phyloP scores from a whole-genome alignment of 305 asterid genomes.

The Plantago coronopus region DNA sequence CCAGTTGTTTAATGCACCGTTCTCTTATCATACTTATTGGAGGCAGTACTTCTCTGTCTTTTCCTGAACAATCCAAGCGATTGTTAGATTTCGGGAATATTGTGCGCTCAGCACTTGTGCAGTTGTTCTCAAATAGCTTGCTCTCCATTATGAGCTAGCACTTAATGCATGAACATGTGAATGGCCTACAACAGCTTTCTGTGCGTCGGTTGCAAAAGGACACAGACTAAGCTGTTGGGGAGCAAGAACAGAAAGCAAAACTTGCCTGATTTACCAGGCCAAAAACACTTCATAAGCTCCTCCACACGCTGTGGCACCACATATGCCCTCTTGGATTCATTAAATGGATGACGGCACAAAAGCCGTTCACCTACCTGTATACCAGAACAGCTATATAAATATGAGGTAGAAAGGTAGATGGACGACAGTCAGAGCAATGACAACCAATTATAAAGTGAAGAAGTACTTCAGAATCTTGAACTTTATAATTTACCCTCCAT shows the following conservation, averaged over 20 bases:
- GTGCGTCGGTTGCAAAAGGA: neutral
- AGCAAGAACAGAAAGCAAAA: slow-evolving; percentile 12
- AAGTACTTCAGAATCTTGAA: too few species aligned
- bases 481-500: too few species aligned
- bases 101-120: too few species aligned
- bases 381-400: slow-evolving; percentile 16
- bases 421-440: neutral
- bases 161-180: neutral
- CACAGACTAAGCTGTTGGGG: neutral
- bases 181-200: too few species aligned
- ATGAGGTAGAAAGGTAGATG: neutral
- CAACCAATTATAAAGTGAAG: too few species aligned
- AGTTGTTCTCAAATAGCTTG: neutral
- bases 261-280: slow-evolving; percentile 83
- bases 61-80: slow-evolving; percentile 36
- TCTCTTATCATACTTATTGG: slow-evolving; percentile 61
- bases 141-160: neutral
- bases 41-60: slow-evolving; percentile 64
- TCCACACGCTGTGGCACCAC: slow-evolving; percentile 94
- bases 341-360: slow-evolving; percentile 93
- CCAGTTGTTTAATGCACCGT: slow-evolving; percentile 73
- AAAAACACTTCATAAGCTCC: slow-evolving; percentile 91
- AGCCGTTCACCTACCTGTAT: slow-evolving; percentile 80
- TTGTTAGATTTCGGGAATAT: too few species aligned
- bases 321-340: slow-evolving; percentile 92